Evolutionary conservation across 2,329 filamentous ascomycete genomes (phyloP), one percentile per base, ranked within the genome.

Genomic region (Paecilomyces variotii): DNA sequence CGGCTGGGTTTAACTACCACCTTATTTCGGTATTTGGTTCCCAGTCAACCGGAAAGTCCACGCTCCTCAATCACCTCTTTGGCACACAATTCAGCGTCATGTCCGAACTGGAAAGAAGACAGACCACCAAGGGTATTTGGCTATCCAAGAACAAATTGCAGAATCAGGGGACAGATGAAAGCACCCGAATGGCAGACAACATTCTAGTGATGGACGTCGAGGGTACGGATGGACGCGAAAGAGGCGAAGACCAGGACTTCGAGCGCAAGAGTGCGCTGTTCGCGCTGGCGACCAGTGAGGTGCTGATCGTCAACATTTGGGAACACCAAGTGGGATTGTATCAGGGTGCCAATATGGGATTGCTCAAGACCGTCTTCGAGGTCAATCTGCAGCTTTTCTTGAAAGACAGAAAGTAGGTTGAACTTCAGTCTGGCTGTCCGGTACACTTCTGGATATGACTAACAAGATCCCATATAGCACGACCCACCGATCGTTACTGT

Each of bases 81-180:
- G 90, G 91, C 63, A 99, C 94, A 65, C 84, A 92, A 59, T 99
- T 99, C 79, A 93, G 91, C 66, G 93, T 99, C 72, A 99, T 99
- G 94, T 90, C 91, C 67, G 94, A 99, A 81, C 83, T 86, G 62
- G 91, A 97, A 75, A 86, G 94, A 64, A 87, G 91, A 62, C 94
- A 99, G 81, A 99, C 94, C 0, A 99, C 94, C 52, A 99, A 97
- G 80, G 94, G 94, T 71, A 99, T 99, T 73, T 99, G 94, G 94
- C 88, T 99, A 88, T 96, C 92, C 64, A 96, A 96, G 80, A 97
- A 97, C 78, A 96, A 96, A 81, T 82, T 65, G 75, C 78, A 56
- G 75, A 76, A 63, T 74, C 78, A 59, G 63, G 68, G 25, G 34
- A 60, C 59, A 24, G 60, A 65, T 4, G 79, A 77, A 58, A 76